phyloP scores from a whole-genome alignment of 192 early-diverging fungal genomes.

The Rhizophagus prolifer region DNA sequence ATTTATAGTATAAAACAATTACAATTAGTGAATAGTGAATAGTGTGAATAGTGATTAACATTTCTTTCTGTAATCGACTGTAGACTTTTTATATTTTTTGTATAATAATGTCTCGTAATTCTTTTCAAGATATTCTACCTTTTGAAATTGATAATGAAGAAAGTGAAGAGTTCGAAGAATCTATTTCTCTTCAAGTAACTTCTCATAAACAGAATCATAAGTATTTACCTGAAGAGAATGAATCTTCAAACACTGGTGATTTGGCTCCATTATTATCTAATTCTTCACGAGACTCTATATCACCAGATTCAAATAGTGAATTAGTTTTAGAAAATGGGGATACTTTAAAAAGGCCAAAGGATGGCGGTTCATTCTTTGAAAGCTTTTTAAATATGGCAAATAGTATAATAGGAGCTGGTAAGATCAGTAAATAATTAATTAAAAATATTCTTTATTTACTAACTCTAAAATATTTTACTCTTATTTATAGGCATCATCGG shows the following conservation, averaged over 20 bases:
- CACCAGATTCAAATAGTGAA: not conserved
- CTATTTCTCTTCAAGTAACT: constrained; percentile 7
- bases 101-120: not conserved
- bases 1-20: no score
- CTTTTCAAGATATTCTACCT: not conserved
- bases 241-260: not conserved
- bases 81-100: not conserved
- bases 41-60: no score
- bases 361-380: constrained; percentile 55
- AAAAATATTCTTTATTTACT: not conserved
- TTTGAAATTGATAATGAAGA: constrained; percentile 1
- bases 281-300: not conserved
- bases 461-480: not conserved
- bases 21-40: no score
- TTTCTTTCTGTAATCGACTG: no score
- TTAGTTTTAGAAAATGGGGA: not conserved
- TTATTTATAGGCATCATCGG: constrained; percentile 32
- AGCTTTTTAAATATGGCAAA: constrained; percentile 87
- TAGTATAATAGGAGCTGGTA: constrained; percentile 91
- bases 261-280: not conserved
- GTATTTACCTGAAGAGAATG: not conserved
- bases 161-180: not conserved
- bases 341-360: constrained; percentile 41
- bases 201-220: not conserved
- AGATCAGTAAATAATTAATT: constrained; percentile 9